Base-by-base conservation (phyloP, 73 alveolate species). In the Paramecium caudatum region DNA sequence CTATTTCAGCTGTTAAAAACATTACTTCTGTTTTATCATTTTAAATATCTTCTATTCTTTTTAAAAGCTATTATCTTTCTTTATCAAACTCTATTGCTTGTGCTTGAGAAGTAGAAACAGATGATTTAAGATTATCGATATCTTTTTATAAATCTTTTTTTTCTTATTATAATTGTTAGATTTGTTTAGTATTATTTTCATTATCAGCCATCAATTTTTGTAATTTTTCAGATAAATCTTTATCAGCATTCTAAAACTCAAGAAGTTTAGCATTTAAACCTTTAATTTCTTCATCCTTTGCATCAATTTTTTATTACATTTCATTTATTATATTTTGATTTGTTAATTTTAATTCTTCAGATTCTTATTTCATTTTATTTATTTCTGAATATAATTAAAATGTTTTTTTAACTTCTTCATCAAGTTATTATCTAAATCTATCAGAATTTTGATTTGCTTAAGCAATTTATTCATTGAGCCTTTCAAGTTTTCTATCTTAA, bases 201-300 rank as follows among this genome's bases (percentile, higher is more conserved):
- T 65, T 65, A 16, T 65, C 33, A 30, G 9, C 39, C 30, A 33
- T 65, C 49, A 30, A 33, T 43, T 32, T 33, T 65, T 9, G 19
- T 32, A 65, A 33, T 65, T 65, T 65, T 25, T 65, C 47, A 10
- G 83, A 30, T 33, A 65, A 1, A 65, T 65, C 83, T 33, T 65
- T 65, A 13, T 65, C 83, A 32, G 27, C 27, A 65, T 65, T 49
- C 16, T 65, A 10, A 65, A 33, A 65, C 17, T 65, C 83, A 32
- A 25, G 34, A 5, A 65, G 17, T 36, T 65, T 33, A 0, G 27
- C 16, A 30, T 65, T 10, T 3, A 65, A 30, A 32, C 1, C 34
- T 0, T 5, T 15, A 3, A 65, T 65, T 36, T 65, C 83, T 8
- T 65, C 30, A 65, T 65, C 15, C 33, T 65, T 65, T 0, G 33